phyloP scores from a whole-genome alignment of 1,284 basidiomycete species.

The Cutaneotrichosporon curvatum region DNA sequence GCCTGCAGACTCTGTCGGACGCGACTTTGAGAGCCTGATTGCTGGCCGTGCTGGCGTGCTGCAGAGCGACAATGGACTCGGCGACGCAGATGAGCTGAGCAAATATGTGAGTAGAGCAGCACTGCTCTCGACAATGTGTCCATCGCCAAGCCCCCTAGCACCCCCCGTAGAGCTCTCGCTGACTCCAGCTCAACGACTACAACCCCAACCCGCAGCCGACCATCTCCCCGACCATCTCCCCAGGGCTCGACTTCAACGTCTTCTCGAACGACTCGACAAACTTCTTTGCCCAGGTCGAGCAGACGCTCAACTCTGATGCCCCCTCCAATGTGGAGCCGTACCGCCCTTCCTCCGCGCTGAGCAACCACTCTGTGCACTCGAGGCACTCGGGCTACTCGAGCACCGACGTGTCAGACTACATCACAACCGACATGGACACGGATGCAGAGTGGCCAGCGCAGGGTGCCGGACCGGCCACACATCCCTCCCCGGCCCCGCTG shows the following conservation, averaged over 20 bases:
- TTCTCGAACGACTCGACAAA: constrained; percentile 8
- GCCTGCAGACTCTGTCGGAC: constrained; percentile 14
- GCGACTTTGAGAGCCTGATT: constrained; percentile 14
- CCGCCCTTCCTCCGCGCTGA: constrained; percentile 9
- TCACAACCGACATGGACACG: constrained; percentile 15
- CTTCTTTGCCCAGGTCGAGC: constrained; percentile 8
- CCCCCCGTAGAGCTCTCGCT: too few species aligned
- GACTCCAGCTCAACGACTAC: constrained; percentile 3
- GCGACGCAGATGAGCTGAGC: constrained; percentile 1
- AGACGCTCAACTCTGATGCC: neutral
- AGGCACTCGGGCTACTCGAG: constrained; percentile 4
- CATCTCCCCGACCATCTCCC: neutral
- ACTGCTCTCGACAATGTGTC: too few species aligned
- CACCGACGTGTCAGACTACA: constrained; percentile 3
- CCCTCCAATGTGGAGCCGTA: neutral
- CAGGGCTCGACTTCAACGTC: constrained; percentile 10
- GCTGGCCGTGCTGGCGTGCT: constrained; percentile 13
- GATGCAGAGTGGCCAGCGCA: constrained; percentile 1
- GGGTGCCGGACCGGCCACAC: neutral
- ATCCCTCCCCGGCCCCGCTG: constrained; percentile 8
- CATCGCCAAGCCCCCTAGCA: too few species aligned
- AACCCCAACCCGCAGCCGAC: too few species aligned
- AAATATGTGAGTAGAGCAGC: constrained; percentile 8
- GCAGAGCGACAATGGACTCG: constrained; percentile 11
- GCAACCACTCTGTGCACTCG: constrained; percentile 8